Base-by-base conservation (phyloP, 2,329 filamentous ascomycete species). In the Claviceps sp. region DNA sequence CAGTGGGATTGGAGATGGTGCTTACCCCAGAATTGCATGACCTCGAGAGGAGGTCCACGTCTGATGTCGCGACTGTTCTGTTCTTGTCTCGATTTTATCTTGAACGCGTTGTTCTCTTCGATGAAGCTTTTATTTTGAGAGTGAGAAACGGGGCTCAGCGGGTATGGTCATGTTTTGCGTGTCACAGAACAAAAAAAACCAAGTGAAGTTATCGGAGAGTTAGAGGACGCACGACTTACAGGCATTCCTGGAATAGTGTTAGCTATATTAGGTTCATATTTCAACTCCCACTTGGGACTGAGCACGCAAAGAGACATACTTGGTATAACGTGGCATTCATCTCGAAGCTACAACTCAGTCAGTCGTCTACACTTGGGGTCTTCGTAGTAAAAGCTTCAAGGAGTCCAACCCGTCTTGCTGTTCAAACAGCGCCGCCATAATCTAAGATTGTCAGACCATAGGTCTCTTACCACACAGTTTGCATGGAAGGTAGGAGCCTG, bases 321-420 rank as follows among this genome's bases (percentile, higher is more conserved):
- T 97, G 85, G 62, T 89, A 93, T 49, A 83, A 74, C 2, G 91
- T 96, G 47, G 88, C 91, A 64, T 96, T 95, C 89, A 98, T 95
- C 66, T 94, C 86, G 61, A 95, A 97, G 48, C 44, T 51, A 34
- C 16, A 6, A 20, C 4, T 36, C 20, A 36, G 49, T 50, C 49
- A 50, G 49, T 36, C 9, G 23, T 5, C n/a, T 20, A 7, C 29
- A n/a, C 11, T 40, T 23, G 4, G 7, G 7, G 14, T 17, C 5
- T 34, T 11, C 4, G 16, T 8, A 22, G 16, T 4, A 3, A 39
- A 14, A 13, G 20, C 20, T 23, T 14, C 16, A 3, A 11, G 17
- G 22, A 4, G 43, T 17, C 17, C 71, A 88, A 88, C 81, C 85
- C 86, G 62, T 91, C 87, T 64, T 85, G 79, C 57, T 84, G 78